phyloP scores from a whole-genome alignment of 768 basidiomycete genomes.

The Ephemerocybe angulata region DNA sequence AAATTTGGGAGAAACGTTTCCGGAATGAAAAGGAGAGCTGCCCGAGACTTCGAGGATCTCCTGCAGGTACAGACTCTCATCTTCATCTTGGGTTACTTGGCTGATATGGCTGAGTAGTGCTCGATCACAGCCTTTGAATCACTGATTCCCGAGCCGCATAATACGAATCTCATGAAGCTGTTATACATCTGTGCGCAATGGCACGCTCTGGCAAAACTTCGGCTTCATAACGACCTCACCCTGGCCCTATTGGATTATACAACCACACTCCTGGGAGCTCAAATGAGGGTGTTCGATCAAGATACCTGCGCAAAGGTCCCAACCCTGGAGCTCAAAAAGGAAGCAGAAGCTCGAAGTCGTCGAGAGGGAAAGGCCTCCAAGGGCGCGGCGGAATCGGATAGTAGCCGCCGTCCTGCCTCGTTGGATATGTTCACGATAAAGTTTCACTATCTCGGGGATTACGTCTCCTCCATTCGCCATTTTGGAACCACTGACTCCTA shows the following conservation, averaged over 20 bases:
- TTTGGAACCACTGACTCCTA: background rate
- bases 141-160: conserved; percentile 2
- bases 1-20: conserved; percentile 24
- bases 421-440: background rate
- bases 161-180: background rate
- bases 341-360: background rate
- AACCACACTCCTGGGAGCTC: background rate
- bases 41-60: conserved; percentile 31
- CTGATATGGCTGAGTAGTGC: background rate
- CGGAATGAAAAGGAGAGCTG: conserved; percentile 24
- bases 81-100: background rate
- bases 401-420: background rate
- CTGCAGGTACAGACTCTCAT: conserved; percentile 23
- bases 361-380: background rate
- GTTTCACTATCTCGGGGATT: background rate
- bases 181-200: conserved; percentile 2
- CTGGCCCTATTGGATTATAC: background rate
- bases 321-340: conserved; percentile 1
- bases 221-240: conserved; percentile 5
- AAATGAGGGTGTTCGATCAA: background rate
- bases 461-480: background rate
- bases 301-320: background rate
- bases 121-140: conserved; percentile 10
- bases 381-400: background rate
- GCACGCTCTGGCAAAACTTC: conserved; percentile 12